Evolutionary conservation across 1,284 basidiomycete genomes (phyloP).

Genomic region (Veloporphyrellus conicus): DNA sequence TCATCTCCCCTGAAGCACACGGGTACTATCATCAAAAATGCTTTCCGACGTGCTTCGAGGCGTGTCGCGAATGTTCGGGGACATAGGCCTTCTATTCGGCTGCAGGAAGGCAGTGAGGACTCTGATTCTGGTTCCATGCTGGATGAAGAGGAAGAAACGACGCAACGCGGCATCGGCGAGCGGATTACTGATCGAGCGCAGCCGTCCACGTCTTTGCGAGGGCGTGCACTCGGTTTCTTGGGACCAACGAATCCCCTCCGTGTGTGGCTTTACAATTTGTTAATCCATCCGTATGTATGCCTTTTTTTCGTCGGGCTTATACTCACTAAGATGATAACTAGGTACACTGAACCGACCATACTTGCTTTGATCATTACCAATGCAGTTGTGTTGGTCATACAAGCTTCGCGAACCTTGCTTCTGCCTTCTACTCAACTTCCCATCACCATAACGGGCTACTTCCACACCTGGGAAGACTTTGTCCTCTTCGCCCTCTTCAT

Average conservation of each 20-base stretch:
- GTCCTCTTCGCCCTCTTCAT: constrained; percentile 79
- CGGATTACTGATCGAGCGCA: constrained; percentile 20
- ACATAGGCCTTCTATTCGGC: constrained; percentile 53
- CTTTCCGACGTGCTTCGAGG: constrained; percentile 69
- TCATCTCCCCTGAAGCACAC: constrained; percentile 55
- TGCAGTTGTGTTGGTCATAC: constrained; percentile 78
- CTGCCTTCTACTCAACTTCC: constrained; percentile 42
- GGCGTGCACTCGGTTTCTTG: constrained; percentile 76
- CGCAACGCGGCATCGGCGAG: constrained; percentile 33
- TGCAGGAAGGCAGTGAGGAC: constrained; percentile 48
- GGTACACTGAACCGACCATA: constrained; percentile 85
- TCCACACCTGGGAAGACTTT: constrained; percentile 85
- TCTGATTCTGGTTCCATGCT: constrained; percentile 15
- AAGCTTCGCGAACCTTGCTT: constrained; percentile 59
- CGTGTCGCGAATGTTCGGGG: constrained; percentile 81
- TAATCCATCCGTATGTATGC: constrained; percentile 60
- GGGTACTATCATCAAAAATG: constrained; percentile 51
- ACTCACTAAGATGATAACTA: constrained; percentile 30
- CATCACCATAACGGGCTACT: constrained; percentile 66
- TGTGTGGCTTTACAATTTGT: constrained; percentile 57
- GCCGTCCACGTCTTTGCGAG: constrained; percentile 59
- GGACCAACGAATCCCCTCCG: constrained; percentile 67
- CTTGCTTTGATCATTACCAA: constrained; percentile 83
- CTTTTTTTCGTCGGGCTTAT: background rate
- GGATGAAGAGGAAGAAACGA: constrained; percentile 25